phyloP scores from a whole-genome alignment of 179 eudicot genomes.

The Corrigiola litoralis region DNA sequence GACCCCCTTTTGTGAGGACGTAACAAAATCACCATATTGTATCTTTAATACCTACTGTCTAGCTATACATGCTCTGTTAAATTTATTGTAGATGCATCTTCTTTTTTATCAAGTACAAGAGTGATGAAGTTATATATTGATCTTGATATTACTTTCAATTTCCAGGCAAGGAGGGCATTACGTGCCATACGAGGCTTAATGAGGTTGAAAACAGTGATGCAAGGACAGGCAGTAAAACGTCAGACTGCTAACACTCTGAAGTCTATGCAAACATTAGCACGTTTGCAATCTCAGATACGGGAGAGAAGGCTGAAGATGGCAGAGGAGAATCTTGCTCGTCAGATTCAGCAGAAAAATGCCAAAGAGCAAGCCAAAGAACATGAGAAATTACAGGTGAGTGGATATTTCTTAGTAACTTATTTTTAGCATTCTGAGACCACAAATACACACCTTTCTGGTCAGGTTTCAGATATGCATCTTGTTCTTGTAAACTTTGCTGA shows the following conservation, averaged over 20 bases:
- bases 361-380: slow-evolving; percentile 76
- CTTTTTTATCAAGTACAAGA: too few relatives aligned
- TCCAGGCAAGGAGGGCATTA: slow-evolving; percentile 74
- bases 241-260: slow-evolving; percentile 70
- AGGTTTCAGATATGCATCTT: too few relatives aligned
- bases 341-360: slow-evolving; percentile 68
- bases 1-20: too few relatives aligned
- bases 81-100: too few relatives aligned
- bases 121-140: background rate
- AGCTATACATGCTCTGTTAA: too few relatives aligned
- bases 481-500: too few relatives aligned
- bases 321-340: slow-evolving; percentile 77
- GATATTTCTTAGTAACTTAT: background rate
- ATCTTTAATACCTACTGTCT: too few relatives aligned
- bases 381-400: slow-evolving; percentile 49
- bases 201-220: slow-evolving; percentile 56
- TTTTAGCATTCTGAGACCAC: background rate
- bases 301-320: slow-evolving; percentile 75
- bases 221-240: slow-evolving; percentile 59
- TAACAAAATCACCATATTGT: too few relatives aligned
- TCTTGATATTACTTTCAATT: background rate
- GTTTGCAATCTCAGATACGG: slow-evolving; percentile 72
- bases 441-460: too few relatives aligned
- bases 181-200: slow-evolving; percentile 68
- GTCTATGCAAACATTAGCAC: slow-evolving; percentile 79